Conservation (phyloP, 257 asterid genomes). For the Solanum ossicruentum region DNA sequence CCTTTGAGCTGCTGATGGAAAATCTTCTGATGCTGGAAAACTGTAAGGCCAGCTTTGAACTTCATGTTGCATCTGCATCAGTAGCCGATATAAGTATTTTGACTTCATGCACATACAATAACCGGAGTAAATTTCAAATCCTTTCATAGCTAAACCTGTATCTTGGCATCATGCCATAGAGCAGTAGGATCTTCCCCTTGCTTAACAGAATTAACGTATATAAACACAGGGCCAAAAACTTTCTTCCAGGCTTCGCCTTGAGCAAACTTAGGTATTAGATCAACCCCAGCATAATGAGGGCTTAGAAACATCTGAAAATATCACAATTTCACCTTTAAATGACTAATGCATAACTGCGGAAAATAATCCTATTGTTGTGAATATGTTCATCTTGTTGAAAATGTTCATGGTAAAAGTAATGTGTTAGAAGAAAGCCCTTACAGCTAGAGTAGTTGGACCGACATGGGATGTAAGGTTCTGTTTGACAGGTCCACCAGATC, state of each 20-base stretch:
- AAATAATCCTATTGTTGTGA: background rate
- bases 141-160: conserved; percentile 21
- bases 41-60: conserved; percentile 59
- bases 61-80: conserved; percentile 7
- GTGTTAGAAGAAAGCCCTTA: background rate
- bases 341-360: background rate
- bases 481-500: conserved; percentile 64
- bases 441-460: conserved; percentile 63
- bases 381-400: background rate
- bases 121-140: background rate
- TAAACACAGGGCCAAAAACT: conserved; percentile 65
- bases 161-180: conserved; percentile 61
- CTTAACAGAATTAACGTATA: conserved; percentile 38
- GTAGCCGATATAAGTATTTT: background rate
- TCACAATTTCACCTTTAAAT: background rate
- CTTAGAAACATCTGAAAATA: conserved; percentile 39
- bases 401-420: background rate
- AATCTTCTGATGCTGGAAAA: conserved; percentile 49
- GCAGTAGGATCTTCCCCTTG: conserved; percentile 24
- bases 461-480: conserved; percentile 79
- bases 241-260: conserved; percentile 63
- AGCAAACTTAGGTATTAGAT: conserved; percentile 36
- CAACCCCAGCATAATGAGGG: conserved; percentile 57
- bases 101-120: background rate
- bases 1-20: conserved; percentile 32